A percentile compares a stretch with the other conserved stretches of the same genome.
These are phyloP conservation scores for Rubroboletus pulcherrimus DNA, from an alignment of 768 basidiomycete genomes.

Conservation along the genomic window DNA sequence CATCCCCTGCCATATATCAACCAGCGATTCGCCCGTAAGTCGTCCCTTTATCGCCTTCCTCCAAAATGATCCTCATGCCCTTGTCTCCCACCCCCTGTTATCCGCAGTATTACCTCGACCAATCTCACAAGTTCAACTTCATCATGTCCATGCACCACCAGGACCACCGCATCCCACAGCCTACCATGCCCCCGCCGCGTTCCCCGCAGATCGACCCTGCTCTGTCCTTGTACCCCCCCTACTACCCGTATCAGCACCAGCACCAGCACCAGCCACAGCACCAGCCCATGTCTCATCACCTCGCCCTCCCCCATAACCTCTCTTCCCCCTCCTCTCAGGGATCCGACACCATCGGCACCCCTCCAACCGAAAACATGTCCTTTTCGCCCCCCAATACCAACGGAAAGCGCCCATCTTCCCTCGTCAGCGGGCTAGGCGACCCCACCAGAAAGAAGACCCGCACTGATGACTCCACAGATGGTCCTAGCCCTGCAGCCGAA, in stretches of 20 bases:
- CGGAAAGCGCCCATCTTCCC: slow-evolving; percentile 64
- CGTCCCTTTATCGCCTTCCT: not conserved
- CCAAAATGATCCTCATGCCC: slow-evolving; percentile 17
- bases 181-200: slow-evolving; percentile 43
- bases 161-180: slow-evolving; percentile 38
- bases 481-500: slow-evolving; percentile 50
- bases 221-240: slow-evolving; percentile 61
- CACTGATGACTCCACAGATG: slow-evolving; percentile 51
- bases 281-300: slow-evolving; percentile 51
- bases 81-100: slow-evolving; percentile 17
- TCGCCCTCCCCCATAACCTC: slow-evolving; percentile 54
- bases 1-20: not conserved
- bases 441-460: slow-evolving; percentile 53
- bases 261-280: slow-evolving; percentile 42
- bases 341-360: slow-evolving; percentile 73
- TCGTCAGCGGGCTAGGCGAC: slow-evolving; percentile 37
- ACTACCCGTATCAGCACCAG: slow-evolving; percentile 54
- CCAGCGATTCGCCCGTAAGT: slow-evolving; percentile 7
- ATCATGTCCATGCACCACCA: slow-evolving; percentile 42
- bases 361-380: slow-evolving; percentile 57
- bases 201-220: slow-evolving; percentile 70
- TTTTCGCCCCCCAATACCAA: slow-evolving; percentile 52
- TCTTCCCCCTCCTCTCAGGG: slow-evolving; percentile 80
- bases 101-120: slow-evolving; percentile 22
- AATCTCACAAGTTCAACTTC: slow-evolving; percentile 39